Evolutionary conservation across 179 eudicot species (phyloP).

Genomic region (Silene vulgaris): DNA sequence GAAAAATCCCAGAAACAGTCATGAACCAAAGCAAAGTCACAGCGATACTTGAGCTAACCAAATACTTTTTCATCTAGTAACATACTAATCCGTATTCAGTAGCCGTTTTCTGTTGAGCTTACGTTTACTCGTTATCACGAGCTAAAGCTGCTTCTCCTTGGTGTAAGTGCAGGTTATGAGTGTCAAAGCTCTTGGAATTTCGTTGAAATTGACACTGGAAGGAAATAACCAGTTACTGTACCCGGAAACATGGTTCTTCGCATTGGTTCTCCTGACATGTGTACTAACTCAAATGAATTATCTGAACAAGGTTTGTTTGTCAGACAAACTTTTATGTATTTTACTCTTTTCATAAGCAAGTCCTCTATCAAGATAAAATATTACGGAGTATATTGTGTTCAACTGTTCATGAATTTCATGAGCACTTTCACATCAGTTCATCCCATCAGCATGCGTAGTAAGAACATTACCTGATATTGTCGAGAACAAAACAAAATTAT

Average conservation of each 20-base stretch:
- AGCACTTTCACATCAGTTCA: no score
- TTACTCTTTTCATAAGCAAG: background rate
- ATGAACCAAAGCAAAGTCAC: no score
- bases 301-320: constrained; percentile 56
- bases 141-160: constrained; percentile 5
- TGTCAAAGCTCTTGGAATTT: constrained; percentile 69
- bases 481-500: background rate
- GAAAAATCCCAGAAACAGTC: background rate
- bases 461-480: no score
- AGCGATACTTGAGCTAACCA: no score
- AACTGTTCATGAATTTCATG: no score
- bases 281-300: constrained; percentile 66
- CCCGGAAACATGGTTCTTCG: constrained; percentile 66
- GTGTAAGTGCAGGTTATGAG: constrained; percentile 58
- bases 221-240: constrained; percentile 62
- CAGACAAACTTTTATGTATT: background rate
- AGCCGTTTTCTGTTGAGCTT: background rate
- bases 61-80: no score
- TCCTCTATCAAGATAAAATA: background rate
- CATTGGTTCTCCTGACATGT: constrained; percentile 48
- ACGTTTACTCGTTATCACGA: no score
- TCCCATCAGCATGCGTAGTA: no score
- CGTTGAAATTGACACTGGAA: constrained; percentile 58
- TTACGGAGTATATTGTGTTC: no score
- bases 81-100: no score